Evolutionary conservation across 2,329 filamentous ascomycete genomes (phyloP), one percentile per base, ranked within the genome.

Genomic region (Xylariaceae sp.): DNA sequence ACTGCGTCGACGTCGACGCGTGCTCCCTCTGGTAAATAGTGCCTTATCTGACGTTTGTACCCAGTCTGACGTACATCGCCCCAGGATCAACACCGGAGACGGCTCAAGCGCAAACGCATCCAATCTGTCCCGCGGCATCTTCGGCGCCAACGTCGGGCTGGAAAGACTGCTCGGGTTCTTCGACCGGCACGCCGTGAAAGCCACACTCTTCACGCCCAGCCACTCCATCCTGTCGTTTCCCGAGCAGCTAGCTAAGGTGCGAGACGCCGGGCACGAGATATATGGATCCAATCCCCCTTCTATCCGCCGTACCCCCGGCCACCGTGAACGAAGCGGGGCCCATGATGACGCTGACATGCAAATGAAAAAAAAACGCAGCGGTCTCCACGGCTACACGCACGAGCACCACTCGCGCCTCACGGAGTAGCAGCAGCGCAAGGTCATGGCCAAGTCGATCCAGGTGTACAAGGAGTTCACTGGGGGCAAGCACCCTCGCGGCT

Each of bases 211-310:
- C 32, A 41, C 29, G 19, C 32, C 32, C 17, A 32, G 39, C 9
- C 39, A 41, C 32, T 22, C 33, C 15, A 35, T 41, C n/a, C 17
- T 22, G 22, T 33, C 32, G 18, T 41, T 37, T 17, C 39, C 39
- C 4, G 28, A 36, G 4, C 26, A 41, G 19, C 9, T 41, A 15
- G 39, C 39, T 33, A 29, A 36, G 33, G 29, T 41, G 17, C 31
- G 39, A 13, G 39, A 41, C 31, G 33, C 39, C 13, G 33, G 39
- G 13, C 39, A 41, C n/a, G 39, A 41, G 33, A 41, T 41, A 33
- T 41, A 31, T 19, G 38, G 8, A 12, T 4, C 28, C 35, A 13
- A 17, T 17, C 15, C 11, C 16, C 31, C 19, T n/a, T n/a, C 22
- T 9, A 30, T 38, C 9, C 15, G 11, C 24, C 4, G 13, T n/a